Evolutionary conservation across 1,139 yeast species (phyloP).

Genomic region (Hansenula lynferdii): DNA sequence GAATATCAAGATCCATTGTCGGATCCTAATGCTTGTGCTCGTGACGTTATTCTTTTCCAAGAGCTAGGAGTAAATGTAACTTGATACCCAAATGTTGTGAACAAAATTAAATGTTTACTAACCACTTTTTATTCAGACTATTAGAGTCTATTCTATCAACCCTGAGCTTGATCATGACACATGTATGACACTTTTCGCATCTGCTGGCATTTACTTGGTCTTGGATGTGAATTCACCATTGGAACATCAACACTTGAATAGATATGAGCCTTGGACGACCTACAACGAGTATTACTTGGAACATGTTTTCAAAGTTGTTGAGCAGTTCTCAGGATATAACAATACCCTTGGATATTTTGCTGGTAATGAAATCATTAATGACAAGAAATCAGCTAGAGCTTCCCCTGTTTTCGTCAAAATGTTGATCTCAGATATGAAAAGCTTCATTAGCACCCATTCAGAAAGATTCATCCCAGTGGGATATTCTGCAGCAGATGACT

Average conservation of each 20-base stretch:
- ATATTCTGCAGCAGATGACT: constrained; percentile 94
- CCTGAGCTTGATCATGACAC: constrained; percentile 80
- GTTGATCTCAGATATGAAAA: constrained; percentile 73
- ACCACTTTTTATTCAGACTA: constrained; percentile 46
- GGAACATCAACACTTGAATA: constrained; percentile 68
- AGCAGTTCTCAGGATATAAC: constrained; percentile 78
- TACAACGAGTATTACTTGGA: constrained; percentile 65
- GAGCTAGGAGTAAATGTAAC: constrained; percentile 67
- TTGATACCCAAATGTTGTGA: too few species aligned
- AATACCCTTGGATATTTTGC: constrained; percentile 92
- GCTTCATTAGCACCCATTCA: constrained; percentile 53
- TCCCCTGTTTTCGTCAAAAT: constrained; percentile 76
- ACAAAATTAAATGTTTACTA: too few species aligned
- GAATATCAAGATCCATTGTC: constrained; percentile 64
- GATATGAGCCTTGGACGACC: constrained; percentile 87
- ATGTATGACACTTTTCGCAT: constrained; percentile 88
- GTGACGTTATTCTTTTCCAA: constrained; percentile 73
- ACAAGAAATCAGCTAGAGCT: constrained; percentile 61
- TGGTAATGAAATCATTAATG: constrained; percentile 90
- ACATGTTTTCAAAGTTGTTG: constrained; percentile 75
- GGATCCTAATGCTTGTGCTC: constrained; percentile 59
- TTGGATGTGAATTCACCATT: constrained; percentile 90
- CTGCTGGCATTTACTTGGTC: constrained; percentile 87
- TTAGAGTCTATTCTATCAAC: constrained; percentile 82
- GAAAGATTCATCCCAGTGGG: constrained; percentile 83